Base-by-base conservation (phyloP, 2,329 filamentous ascomycete species). In the Myriosclerotinia duriaeana region DNA sequence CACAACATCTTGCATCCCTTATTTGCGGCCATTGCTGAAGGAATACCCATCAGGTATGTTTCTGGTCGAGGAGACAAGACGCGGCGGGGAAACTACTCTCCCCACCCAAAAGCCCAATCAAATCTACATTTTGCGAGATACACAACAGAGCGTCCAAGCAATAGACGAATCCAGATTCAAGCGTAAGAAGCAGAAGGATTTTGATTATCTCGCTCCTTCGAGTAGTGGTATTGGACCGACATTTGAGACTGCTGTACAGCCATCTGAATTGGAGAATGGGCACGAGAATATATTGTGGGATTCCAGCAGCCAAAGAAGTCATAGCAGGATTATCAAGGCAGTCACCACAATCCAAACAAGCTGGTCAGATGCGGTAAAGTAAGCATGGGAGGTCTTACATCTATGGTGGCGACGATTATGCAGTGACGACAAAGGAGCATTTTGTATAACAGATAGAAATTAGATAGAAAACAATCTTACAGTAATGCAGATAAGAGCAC, bases 1-100 rank as follows among this genome's bases (percentile, higher is more conserved):
- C 26, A 48, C 38, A 5, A 62, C 59, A 22, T 44, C 59, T 52
- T 62, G 59, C n/a, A 62, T 62, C 36, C 59, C 59, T 30, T 62
- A 62, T 17, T 26, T 62, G 7, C 40, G 44, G 11, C 59, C 59
- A 22, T 62, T 62, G 22, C 26, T 48, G 6, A 26, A 52, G 42
- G 30, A 22, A 22, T 40, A 52, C 17, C 44, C 40, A 36, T 52
- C 59, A 40, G 59, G 46, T 22, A 62, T 62, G 59, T 20, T 62
- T n/a, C 22, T 44, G 8, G 52, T 38, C 20, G 46, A 62, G 15
- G 59, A 62, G 14, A 22, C 52, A 20, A 36, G 44, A 34, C 59
- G 46, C 30, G 38, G 38, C 38, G 20, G 34, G 40, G 4, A n/a
- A n/a, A 22, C 15, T 15, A 40, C 38, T 36, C 20, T 56, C 20